These are phyloP conservation scores for Yamadazyma sp. DNA, from an alignment of 1,139 yeast species.

Conservation along the genomic window DNA sequence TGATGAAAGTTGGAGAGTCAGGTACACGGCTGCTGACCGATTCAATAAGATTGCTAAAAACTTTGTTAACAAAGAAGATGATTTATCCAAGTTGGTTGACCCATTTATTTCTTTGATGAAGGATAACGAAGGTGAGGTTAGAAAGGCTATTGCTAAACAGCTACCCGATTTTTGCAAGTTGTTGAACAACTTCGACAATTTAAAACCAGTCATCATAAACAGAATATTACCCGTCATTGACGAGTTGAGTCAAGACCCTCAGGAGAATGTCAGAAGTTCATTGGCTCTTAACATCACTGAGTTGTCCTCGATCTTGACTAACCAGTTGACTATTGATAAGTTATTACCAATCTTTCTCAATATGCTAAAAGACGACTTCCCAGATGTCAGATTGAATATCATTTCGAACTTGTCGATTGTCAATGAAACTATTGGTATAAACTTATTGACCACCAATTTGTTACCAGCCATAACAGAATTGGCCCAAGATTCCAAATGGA, in stretches of 20 bases:
- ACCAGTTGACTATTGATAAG: slow-evolving; percentile 78
- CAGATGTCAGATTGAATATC: slow-evolving; percentile 93
- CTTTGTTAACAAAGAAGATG: slow-evolving; percentile 55
- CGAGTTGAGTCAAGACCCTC: slow-evolving; percentile 83
- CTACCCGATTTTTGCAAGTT: slow-evolving; percentile 75
- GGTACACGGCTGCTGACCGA: slow-evolving; percentile 95
- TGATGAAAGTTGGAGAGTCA: slow-evolving; percentile 97
- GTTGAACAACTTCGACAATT: slow-evolving; percentile 41
- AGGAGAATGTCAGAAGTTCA: slow-evolving; percentile 91
- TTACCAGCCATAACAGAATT: slow-evolving; percentile 95
- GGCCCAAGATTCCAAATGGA: slow-evolving; percentile 97
- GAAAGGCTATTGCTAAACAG: slow-evolving; percentile 92
- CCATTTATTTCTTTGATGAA: slow-evolving; percentile 77
- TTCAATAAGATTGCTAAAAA: slow-evolving; percentile 73
- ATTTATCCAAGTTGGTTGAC: slow-evolving; percentile 57
- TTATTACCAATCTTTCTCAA: slow-evolving; percentile 84
- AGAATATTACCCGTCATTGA: slow-evolving; percentile 84
- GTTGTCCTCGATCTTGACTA: slow-evolving; percentile 82
- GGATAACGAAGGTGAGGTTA: slow-evolving; percentile 94
- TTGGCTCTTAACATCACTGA: slow-evolving; percentile 87
- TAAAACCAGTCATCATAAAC: slow-evolving; percentile 56
- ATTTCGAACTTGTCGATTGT: slow-evolving; percentile 90
- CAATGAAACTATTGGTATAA: slow-evolving; percentile 92
- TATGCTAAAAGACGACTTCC: slow-evolving; percentile 95
- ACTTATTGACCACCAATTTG: slow-evolving; percentile 77